Percentiles rank a stretch among this genome's conserved stretches.
Evolutionary conservation across 176 grass and related monocot genomes (phyloP).

Genomic region (Bromus sterilis): DNA sequence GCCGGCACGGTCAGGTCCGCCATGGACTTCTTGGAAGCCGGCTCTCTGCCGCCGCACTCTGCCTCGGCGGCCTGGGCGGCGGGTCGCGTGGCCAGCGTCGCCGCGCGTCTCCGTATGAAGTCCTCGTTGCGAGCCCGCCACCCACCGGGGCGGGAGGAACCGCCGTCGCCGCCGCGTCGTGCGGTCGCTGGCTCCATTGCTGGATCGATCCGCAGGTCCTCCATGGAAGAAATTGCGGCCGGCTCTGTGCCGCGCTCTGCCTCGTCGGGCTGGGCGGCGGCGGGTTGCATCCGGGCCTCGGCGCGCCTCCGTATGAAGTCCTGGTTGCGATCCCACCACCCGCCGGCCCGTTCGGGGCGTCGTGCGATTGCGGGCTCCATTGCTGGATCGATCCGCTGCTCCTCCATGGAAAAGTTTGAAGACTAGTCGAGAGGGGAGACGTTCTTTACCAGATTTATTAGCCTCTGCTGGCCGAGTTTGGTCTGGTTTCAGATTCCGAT

Average conservation of each 20-base stretch:
- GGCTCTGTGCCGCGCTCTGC: background rate
- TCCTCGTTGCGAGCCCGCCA: background rate
- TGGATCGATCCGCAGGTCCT: no score
- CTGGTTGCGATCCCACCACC: background rate
- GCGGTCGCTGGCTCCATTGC: background rate
- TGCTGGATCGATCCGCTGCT: background rate
- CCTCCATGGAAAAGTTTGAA: background rate
- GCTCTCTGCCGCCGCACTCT: background rate
- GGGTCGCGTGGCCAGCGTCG: background rate
- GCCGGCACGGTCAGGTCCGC: background rate
- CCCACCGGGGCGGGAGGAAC: background rate
- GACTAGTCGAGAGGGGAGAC: no score
- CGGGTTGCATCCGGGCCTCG: background rate
- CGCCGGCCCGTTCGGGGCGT: background rate
- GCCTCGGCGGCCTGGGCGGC: background rate
- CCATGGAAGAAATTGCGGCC: background rate
- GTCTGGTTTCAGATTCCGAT: no score
- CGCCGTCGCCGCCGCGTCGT: background rate
- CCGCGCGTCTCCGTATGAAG: background rate
- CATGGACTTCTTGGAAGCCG: background rate
- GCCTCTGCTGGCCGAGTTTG: no score
- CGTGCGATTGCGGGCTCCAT: background rate
- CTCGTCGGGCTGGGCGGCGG: background rate
- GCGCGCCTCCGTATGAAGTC: background rate
- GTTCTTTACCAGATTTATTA: no score